phyloP scores from a whole-genome alignment of 139 green algal genomes.

The Ettlia oleoabundans region DNA sequence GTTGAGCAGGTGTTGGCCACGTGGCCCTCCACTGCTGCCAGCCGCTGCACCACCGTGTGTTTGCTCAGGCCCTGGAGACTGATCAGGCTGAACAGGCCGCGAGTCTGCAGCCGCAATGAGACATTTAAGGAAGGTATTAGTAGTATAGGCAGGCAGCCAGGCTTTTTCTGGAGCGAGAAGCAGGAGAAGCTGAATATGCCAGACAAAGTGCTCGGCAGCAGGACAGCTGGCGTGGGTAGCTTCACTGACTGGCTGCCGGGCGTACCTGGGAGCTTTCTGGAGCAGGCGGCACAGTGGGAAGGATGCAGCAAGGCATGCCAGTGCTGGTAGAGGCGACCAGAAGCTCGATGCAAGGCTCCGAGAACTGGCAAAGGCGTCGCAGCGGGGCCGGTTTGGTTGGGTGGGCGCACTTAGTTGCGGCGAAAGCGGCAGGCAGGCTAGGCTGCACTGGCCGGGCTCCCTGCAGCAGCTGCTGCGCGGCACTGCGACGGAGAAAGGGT shows the following conservation, averaged over 20 bases:
- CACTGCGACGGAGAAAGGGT: neutral
- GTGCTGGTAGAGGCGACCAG: conserved; percentile 5
- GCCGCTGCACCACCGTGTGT: neutral
- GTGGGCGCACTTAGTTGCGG: conserved; percentile 3
- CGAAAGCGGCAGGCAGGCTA: too few relatives aligned
- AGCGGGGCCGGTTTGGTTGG: neutral
- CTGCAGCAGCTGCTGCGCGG: neutral
- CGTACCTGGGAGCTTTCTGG: neutral
- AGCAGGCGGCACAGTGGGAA: neutral
- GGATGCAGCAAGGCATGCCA: conserved; percentile 19
- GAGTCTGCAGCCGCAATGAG: conserved; percentile 7
- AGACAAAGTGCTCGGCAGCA: too few relatives aligned
- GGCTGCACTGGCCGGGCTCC: neutral
- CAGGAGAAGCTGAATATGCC: too few relatives aligned
- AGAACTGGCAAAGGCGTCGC: neutral
- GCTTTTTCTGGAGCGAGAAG: too few relatives aligned
- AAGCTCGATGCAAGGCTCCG: neutral
- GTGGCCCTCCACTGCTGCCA: conserved; percentile 26
- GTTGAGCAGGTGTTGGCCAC: neutral
- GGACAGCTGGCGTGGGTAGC: too few relatives aligned
- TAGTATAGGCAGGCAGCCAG: too few relatives aligned
- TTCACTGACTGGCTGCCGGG: too few relatives aligned
- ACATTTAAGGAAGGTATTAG: too few relatives aligned
- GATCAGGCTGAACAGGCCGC: conserved; percentile 10
- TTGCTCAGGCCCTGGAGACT: neutral